Evolutionary conservation across 495 filamentous ascomycete genomes (phyloP), one percentile per base, ranked within the genome.

Genomic region (Xylaria nigripes): DNA sequence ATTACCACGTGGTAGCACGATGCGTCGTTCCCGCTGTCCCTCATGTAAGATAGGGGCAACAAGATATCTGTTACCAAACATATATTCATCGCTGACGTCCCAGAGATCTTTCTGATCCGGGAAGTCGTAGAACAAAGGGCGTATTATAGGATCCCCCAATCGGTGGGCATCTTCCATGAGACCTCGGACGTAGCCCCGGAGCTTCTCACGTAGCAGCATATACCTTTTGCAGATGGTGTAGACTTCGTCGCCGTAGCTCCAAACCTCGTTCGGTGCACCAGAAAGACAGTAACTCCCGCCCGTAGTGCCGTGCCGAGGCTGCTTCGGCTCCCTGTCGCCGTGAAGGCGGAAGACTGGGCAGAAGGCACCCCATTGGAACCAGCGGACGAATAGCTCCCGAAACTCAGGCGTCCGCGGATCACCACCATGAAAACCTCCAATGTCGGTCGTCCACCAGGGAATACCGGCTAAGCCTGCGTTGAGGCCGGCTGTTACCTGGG

Each of bases 281-380:
- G 61, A 65, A 5, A 61, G 55, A 43, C 68, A 70, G 6, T 57
- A 55, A 30, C 62, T 62, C 1, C 69, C 70, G 25, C 68, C 69
- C 2, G 64, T 64, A 3, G 61, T 64, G 18, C 72, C 70, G 32
- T 59, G 54, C 21, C 61, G 64, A 4, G 65, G 66, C 58, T 71
- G 72, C 56, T 73, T 69, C 8, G 79, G 79, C 53, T 80, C 74
- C n/a, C 80, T 73, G 61, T 81, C 77, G 18, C 79, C 79, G 55
- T 83, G 80, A 18, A 82, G 64, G 9, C 79, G 68, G 71, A 83
- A 80, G 6, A 82, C 80, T 25, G 79, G 78, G 53, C 77, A 81
- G 62, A 81, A 83, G 0, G 78, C 62, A 2, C 78, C 79, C 77
- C 77, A 82, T 55, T 82, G 79, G 61, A 82, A 83, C 80, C 80